Base-by-base conservation (phyloP, 2,329 filamentous ascomycete genomes). In the Amauroascus verrucosus region DNA sequence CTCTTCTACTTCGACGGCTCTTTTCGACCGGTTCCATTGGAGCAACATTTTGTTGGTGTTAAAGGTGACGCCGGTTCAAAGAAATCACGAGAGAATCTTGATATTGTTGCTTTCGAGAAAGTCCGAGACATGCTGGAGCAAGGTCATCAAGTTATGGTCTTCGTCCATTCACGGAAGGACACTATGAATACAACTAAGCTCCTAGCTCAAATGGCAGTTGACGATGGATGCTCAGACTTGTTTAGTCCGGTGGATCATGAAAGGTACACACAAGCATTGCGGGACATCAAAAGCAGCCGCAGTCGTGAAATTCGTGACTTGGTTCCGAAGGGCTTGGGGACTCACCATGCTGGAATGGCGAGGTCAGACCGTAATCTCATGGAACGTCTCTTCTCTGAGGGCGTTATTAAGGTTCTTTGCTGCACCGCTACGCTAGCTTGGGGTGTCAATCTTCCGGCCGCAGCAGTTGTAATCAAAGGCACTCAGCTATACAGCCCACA, bases 71-170 rank as follows among this genome's bases (percentile, higher is more conserved):
- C 88, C 0, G 86, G 87, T 3, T 82, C 81, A 22, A 93, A 85
- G 65, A 80, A 83, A 56, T 90, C 87, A 7, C 83, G 86, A 54
- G 91, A 96, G 35, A 97, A 97, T 60, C 75, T 98, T 26, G 93
- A 98, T 61, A 78, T 78, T 22, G 83, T 88, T 2, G 83, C 88
- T 0, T 98, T 94, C 65, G 90, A 97, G 60, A 99, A 99, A 66
- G 89, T 96, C 45, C 85, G 83, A 60, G 86, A 93, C 50, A 96
- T 98, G 90, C 76, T 98, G 2, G 82, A 89, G 64, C 75, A 77
- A 55, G 90, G 87, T n/a, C 93, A 99, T 63, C 93, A 98, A 67
- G 80, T 98, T 60, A 98, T 99, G 94, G 91, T 99, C 0, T 98
- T 99, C 68, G 94, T 98, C 9, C 94, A 98, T 67, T 96, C 91